A percentile compares a stretch with the other conserved stretches of the same genome.
Conservation (phyloP, 345 rosid genomes). For the Bruguiera gymnorhiza region DNA sequence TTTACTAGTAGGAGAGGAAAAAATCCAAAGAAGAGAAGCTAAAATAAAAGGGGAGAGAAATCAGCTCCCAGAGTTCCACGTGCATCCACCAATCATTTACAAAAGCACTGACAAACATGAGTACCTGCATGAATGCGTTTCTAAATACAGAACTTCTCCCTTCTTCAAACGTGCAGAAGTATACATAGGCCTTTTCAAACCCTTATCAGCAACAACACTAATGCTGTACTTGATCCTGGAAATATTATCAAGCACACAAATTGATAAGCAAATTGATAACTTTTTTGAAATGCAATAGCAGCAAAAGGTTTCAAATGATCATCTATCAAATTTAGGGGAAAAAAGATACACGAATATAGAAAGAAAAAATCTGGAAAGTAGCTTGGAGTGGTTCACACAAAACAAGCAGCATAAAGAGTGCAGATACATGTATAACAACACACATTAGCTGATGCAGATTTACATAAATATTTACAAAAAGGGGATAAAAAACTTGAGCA, state of each 20-base stretch:
- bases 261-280: not conserved
- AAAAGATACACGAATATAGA: too few relatives aligned
- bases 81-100: slow-evolving; percentile 6
- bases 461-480: too few relatives aligned
- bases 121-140: slow-evolving; percentile 96
- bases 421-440: too few relatives aligned
- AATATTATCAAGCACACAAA: slow-evolving; percentile 16
- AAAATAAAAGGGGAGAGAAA: not conserved
- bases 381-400: too few relatives aligned
- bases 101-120: slow-evolving; percentile 6
- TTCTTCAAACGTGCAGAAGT: slow-evolving; percentile 98
- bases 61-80: slow-evolving; percentile 1
- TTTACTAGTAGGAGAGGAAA: too few relatives aligned
- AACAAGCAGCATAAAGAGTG: too few relatives aligned
- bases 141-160: slow-evolving; percentile 93
- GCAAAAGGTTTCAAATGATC: too few relatives aligned
- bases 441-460: too few relatives aligned
- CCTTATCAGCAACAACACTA: slow-evolving; percentile 94
- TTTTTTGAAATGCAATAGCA: not conserved
- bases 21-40: not conserved
- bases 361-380: too few relatives aligned
- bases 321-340: too few relatives aligned
- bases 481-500: too few relatives aligned
- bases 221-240: slow-evolving; percentile 95
- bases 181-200: slow-evolving; percentile 86